Base-by-base conservation (phyloP, 805 yeast genomes). In the Candida gorgasii region DNA sequence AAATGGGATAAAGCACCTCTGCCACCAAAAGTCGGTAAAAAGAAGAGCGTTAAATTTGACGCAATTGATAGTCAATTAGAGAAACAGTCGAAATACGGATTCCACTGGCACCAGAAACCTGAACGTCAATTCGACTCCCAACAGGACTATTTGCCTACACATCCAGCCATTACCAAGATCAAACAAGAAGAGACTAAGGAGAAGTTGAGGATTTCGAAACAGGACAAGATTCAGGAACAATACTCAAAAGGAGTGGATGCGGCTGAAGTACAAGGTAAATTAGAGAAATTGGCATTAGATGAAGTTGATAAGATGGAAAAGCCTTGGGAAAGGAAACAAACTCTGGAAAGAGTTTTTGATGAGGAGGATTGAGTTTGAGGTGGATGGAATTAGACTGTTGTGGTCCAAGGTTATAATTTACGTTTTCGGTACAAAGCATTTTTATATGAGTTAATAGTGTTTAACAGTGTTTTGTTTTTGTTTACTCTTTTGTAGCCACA, bases 101-200 rank as follows among this genome's bases (percentile, higher is more conserved):
- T 41, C 31, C 56, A 54, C 39, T 46, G 45, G 31, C 46, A 44
- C 32, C 52, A 49, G 39, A 39, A 39, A 27, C 56, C 68, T 3
- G 72, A 67, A 43, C 45, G 72, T 19, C 62, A 57, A 1, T 67
- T 66, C 44, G 59, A 58, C 26, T 51, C 53, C 20, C 42, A 40
- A 13, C 43, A 48, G 8, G 68, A 67, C 45, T 65, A 59, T 42
- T 45, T 43, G 30, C 70, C 69, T 2, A 50, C 52, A 17, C 72
- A 65, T 42, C 39, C 47, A 14, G 37, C 30, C 3, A 27, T 42
- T 11, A 12, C 37, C 9, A 47, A 37, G 27, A 24, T 36, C 23
- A 26, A 33, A n/a, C 20, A 15, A 8, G 19, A 34, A 17, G 23
- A 34, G 19, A 13, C 19, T 3, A 34, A 37, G 16, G 29, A 34